Base-by-base conservation (phyloP, 2,329 filamentous ascomycete species). In the Myriosclerotinia curreyana region DNA sequence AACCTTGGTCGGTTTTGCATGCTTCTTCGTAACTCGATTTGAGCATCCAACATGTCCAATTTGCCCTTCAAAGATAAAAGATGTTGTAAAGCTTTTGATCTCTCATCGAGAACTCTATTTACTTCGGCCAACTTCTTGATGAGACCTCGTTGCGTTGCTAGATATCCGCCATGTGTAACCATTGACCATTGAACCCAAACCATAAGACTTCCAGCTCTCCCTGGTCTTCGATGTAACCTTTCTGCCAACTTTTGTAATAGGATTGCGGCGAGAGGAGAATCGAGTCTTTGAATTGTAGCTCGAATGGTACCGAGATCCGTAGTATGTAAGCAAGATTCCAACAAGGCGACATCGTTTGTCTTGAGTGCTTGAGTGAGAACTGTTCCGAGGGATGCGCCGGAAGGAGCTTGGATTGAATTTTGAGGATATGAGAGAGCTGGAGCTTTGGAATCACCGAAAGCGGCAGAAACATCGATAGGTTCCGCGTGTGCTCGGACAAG, bases 151-250 rank as follows among this genome's bases (percentile, higher is more conserved):
- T 96, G 91, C 40, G 89, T 89, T 14, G 93, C 91, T 59, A 99
- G 82, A 61, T 93, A 93, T 69, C 94, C 95, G 69, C 95, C 95
- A 74, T 99, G 95, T 1, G 91, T 88, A 42, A 97, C 86, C 62
- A 97, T 84, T 1, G 92, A 94, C 91, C 92, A 96, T 77, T 97
- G 93, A 51, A 98, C 90, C 93, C 95, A 99, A 20, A 90, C 86
- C 83, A 97, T 93, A 40, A 99, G 84, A 73, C 88, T 91, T 60
- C 93, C 92, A 17, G 95, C 94, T 62, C 95, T 86, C 4, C 94
- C 95, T 1, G 95, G 95, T 52, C 92, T 86, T 69, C 89, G 86
- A 77, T 96, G 89, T 75, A 99, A 85, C 65, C 93, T 85, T 70
- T 96, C 90, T 11, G 95, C 91, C 60, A 99, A 84, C 76, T 91